Base-by-base conservation (phyloP, 139 green algal species). In the Coelastrella sp. region DNA sequence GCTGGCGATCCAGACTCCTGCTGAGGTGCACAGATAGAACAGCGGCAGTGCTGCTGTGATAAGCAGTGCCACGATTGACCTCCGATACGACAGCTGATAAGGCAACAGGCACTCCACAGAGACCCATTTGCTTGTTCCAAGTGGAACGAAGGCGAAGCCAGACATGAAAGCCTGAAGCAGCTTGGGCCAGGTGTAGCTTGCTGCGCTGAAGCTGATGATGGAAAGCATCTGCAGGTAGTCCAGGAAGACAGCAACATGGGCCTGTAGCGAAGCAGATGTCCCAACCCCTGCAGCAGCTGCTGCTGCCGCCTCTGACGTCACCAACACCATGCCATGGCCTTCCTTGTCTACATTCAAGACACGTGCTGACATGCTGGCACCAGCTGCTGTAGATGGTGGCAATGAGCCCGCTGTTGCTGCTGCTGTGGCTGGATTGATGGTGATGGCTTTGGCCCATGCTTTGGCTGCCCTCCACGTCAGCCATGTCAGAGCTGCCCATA, bases 161-260 rank as follows among this genome's bases (percentile, higher is more conserved):
- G 57, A 34, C 23, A 76, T 51, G 41, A 87, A 87, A 1, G 67
- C 73, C 40, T 75, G 40, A 69, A 87, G 60, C 30, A 48, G 21
- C 25, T 40, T 23, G 23, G 82, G 82, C 82, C 82, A 87, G 38
- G 35, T 38, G 27, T 66, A 74, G 40, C 43, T 68, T 1, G 69
- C 53, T 3, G 43, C 57, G 21, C 57, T 77, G 51, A 6, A 68
- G 30, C 69, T 60, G 30, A 88, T 81, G 73, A 88, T 71, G 0
- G 83, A 67, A 25, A 84, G 45, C 59, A 84, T 79, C 34, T 88
- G 83, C 43, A 83, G 62, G 72, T 78, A 72, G 41, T 88, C 73
- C 17, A 83, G 25, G 53, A 88, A 81, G 8, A 84, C 69, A 50
- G 13, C 30, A 4, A 66, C 60, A n/a, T 83, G 72, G n/a, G 63